phyloP scores from a whole-genome alignment of 1,284 basidiomycete species.

The Meira miltonrushii region DNA sequence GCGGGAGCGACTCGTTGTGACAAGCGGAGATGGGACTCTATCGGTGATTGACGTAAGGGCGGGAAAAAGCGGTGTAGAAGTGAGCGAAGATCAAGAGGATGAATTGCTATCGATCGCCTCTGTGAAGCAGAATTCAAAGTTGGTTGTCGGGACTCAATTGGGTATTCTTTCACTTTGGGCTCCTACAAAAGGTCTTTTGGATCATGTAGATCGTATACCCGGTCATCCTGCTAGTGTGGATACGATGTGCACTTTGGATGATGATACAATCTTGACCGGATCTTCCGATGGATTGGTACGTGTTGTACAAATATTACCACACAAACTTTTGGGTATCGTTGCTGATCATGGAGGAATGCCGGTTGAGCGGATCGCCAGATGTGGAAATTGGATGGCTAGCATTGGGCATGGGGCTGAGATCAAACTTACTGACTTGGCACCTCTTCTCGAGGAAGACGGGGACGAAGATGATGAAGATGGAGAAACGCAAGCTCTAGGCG shows the following conservation, averaged over 20 bases:
- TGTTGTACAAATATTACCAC: constrained; percentile 82
- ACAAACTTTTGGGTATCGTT: constrained; percentile 81
- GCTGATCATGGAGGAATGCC: constrained; percentile 79
- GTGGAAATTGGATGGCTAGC: constrained; percentile 78
- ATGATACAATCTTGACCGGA: constrained; percentile 71
- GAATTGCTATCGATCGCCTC: constrained; percentile 78
- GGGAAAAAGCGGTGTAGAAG: constrained; percentile 63
- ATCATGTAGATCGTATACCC: constrained; percentile 87
- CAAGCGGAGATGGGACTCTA: constrained; percentile 78
- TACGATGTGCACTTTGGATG: constrained; percentile 64
- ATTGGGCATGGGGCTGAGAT: constrained; percentile 84
- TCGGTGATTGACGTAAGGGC: constrained; percentile 68
- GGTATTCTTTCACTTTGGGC: constrained; percentile 90
- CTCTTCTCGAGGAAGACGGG: constrained; percentile 56
- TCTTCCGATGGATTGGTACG: constrained; percentile 87
- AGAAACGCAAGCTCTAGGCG: constrained; percentile 5
- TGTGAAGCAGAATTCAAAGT: constrained; percentile 72
- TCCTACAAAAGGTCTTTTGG: constrained; percentile 75
- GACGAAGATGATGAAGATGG: constrained; percentile 23
- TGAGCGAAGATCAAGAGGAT: constrained; percentile 89
- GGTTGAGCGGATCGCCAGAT: constrained; percentile 72
- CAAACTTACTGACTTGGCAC: constrained; percentile 73
- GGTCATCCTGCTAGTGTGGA: constrained; percentile 68
- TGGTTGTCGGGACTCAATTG: constrained; percentile 81
- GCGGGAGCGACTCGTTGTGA: constrained; percentile 35